Conservation (phyloP, 805 yeast species). For the Saccharomycopsis oosterbeekiorum region DNA sequence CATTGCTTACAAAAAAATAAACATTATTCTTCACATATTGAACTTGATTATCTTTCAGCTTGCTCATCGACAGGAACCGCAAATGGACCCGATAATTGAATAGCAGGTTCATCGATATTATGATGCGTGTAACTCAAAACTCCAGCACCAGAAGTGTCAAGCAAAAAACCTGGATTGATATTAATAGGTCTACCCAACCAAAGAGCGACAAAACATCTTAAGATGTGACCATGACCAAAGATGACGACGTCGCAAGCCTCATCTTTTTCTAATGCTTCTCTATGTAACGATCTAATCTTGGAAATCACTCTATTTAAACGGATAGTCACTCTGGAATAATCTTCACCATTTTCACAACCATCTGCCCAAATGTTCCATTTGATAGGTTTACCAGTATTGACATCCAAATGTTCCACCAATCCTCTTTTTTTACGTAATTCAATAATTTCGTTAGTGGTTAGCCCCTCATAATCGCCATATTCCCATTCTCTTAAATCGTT, state of each 20-base stretch:
- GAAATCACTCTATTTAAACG: slow-evolving; percentile 66
- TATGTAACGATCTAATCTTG: slow-evolving; percentile 53
- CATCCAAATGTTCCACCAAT: slow-evolving; percentile 25
- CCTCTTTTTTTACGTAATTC: slow-evolving; percentile 52
- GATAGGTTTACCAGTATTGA: slow-evolving; percentile 9
- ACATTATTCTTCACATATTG: too few species aligned
- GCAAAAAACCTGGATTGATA: slow-evolving; percentile 64
- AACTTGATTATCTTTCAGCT: neutral
- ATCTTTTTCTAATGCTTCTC: slow-evolving; percentile 37
- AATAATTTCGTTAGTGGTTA: slow-evolving; percentile 55
- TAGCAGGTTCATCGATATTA: slow-evolving; percentile 76
- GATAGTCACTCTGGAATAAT: slow-evolving; percentile 49
- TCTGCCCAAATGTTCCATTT: slow-evolving; percentile 83
- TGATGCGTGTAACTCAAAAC: slow-evolving; percentile 85
- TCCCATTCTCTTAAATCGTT: slow-evolving; percentile 90
- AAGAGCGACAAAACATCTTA: slow-evolving; percentile 80
- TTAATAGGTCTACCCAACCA: slow-evolving; percentile 62
- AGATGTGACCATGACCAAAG: slow-evolving; percentile 89
- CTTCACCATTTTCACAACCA: slow-evolving; percentile 91
- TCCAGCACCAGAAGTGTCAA: slow-evolving; percentile 95
- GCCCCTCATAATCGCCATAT: slow-evolving; percentile 92
- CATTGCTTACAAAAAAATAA: too few species aligned
- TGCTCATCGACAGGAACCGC: slow-evolving; percentile 47
- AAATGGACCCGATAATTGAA: slow-evolving; percentile 77
- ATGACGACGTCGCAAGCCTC: slow-evolving; percentile 65